A percentile compares a stretch with the other conserved stretches of the same genome.
Evolutionary conservation across 2,329 filamentous ascomycete species (phyloP).

Genomic region (Thermomyces lanuginosus): DNA sequence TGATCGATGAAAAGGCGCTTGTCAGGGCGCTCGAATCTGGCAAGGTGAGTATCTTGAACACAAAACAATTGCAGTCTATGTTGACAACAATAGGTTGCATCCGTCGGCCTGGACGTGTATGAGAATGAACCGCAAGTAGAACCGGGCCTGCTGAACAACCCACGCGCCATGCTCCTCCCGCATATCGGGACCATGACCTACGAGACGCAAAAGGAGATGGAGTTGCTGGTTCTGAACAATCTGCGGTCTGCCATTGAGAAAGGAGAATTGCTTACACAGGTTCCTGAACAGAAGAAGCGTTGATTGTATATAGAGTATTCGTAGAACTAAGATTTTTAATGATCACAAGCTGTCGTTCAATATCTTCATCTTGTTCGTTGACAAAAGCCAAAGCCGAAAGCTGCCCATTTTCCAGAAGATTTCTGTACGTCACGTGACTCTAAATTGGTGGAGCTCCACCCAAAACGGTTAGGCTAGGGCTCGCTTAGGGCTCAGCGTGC

Average conservation of each 20-base stretch:
- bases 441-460: constrained; percentile 2
- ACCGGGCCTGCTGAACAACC: constrained; percentile 30
- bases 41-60: constrained; percentile 18
- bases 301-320: too few relatives aligned
- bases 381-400: too few relatives aligned
- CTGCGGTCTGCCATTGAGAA: constrained; percentile 40
- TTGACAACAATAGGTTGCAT: constrained; percentile 17
- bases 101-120: constrained; percentile 32
- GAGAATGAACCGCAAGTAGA: constrained; percentile 33
- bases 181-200: constrained; percentile 45
- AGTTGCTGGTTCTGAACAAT: constrained; percentile 42
- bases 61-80: neutral
- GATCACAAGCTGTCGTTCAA: too few relatives aligned
- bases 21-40: constrained; percentile 29
- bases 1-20: constrained; percentile 33
- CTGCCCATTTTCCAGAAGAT: too few relatives aligned
- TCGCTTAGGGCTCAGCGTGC: constrained; percentile 23
- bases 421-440: constrained; percentile 8
- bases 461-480: constrained; percentile 24
- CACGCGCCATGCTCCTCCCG: constrained; percentile 37
- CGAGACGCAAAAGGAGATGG: constrained; percentile 47
- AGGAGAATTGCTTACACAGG: constrained; percentile 42
- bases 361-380: too few relatives aligned
- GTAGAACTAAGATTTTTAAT: too few relatives aligned
- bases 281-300: constrained; percentile 38